A percentile compares a stretch with the other conserved stretches of the same genome.
Conservation (phyloP, 352 stramenopile species). For the Phytophthora hybrid region DNA sequence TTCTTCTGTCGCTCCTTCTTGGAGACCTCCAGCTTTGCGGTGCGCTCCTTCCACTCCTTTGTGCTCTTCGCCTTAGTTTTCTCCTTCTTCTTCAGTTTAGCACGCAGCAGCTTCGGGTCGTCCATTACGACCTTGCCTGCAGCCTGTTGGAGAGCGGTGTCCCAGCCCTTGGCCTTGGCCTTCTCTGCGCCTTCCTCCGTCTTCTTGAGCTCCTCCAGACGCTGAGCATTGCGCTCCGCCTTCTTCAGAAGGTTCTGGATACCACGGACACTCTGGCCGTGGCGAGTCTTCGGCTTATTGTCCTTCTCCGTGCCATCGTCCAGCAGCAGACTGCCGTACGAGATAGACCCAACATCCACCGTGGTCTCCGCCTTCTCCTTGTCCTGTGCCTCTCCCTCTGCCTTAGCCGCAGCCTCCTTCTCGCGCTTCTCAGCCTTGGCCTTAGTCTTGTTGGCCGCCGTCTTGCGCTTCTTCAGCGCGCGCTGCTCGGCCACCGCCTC, state of each 20-base stretch:
- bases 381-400: conserved; percentile 23
- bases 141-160: conserved; percentile 80
- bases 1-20: conserved; percentile 80
- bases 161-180: conserved; percentile 71
- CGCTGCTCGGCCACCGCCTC: conserved; percentile 39
- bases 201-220: conserved; percentile 83
- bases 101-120: conserved; percentile 79
- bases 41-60: conserved; percentile 84
- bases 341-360: conserved; percentile 54
- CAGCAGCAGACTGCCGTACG: conserved; percentile 80
- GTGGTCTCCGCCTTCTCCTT: conserved; percentile 22
- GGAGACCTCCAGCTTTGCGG: conserved; percentile 58
- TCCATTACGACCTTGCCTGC: conserved; percentile 72
- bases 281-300: conserved; percentile 72
- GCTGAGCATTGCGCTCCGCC: conserved; percentile 77
- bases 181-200: conserved; percentile 76
- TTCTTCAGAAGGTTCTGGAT: conserved; percentile 89
- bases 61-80: conserved; percentile 81
- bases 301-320: conserved; percentile 62
- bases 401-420: conserved; percentile 42
- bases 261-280: conserved; percentile 70
- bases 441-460: conserved; percentile 70
- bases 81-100: conserved; percentile 89
- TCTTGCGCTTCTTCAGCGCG: conserved; percentile 49
- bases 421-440: conserved; percentile 46